Percentiles rank a stretch among this genome's conserved stretches.
Conservation (phyloP, 345 rosid genomes). For the Hibiscus syriacus region DNA sequence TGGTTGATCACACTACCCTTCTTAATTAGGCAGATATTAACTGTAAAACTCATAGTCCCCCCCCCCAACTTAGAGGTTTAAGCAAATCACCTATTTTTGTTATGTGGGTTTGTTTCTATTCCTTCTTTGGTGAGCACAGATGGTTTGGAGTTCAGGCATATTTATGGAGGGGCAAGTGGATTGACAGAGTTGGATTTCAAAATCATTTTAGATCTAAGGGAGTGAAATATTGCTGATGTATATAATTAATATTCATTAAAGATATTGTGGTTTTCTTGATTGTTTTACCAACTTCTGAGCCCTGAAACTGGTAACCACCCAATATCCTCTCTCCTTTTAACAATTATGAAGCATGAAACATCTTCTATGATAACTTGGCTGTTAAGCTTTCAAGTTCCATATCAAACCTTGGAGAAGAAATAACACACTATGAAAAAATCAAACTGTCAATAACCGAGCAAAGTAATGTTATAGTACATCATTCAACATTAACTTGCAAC, state of each 20-base stretch:
- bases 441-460: no score
- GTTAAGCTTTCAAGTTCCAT: no score
- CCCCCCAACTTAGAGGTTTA: conserved; percentile 3
- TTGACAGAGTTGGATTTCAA: neutral
- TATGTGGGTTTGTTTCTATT: conserved; percentile 21
- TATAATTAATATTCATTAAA: conserved; percentile 11
- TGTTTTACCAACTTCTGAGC: neutral
- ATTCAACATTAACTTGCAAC: no score
- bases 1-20: conserved; percentile 23
- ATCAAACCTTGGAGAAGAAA: no score
- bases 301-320: neutral
- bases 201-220: conserved; percentile 12
- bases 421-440: no score
- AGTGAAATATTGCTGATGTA: conserved; percentile 18
- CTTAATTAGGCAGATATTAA: conserved; percentile 17
- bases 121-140: conserved; percentile 12
- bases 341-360: neutral
- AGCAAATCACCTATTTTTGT: conserved; percentile 6
- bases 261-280: conserved; percentile 10
- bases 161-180: conserved; percentile 8
- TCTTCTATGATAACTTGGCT: no score
- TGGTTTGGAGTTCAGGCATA: conserved; percentile 1
- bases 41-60: conserved; percentile 24
- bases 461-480: no score
- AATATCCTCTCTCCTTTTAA: neutral